These are phyloP conservation scores for Floccularia luteovirens DNA, from an alignment of 768 basidiomycete genomes.

Conservation along the genomic window DNA sequence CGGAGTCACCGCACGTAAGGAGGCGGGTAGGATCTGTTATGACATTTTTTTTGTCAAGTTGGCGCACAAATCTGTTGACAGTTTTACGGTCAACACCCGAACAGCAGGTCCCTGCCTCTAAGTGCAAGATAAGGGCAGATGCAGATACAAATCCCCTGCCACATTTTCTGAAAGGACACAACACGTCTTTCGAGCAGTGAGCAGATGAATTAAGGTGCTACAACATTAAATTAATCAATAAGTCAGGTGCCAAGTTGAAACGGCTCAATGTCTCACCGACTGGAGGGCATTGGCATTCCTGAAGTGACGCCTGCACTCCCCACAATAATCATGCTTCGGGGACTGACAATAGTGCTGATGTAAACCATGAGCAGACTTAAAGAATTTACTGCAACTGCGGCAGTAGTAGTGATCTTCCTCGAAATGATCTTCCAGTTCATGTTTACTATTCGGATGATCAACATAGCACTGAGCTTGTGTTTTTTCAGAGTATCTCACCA, in stretches of 20 bases:
- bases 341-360: constrained; percentile 44
- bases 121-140: constrained; percentile 52
- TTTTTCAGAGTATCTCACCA: constrained; percentile 28
- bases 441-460: constrained; percentile 21
- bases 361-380: constrained; percentile 28
- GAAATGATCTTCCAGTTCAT: constrained; percentile 33
- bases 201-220: constrained; percentile 46
- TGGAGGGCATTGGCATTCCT: constrained; percentile 25
- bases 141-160: constrained; percentile 36
- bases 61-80: constrained; percentile 32
- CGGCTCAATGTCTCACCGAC: constrained; percentile 7
- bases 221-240: constrained; percentile 5
- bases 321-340: constrained; percentile 33
- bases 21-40: constrained; percentile 53
- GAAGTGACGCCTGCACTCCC: constrained; percentile 35
- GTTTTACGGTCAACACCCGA: constrained; percentile 36
- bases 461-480: constrained; percentile 47
- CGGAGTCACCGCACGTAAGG: constrained; percentile 22
- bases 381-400: constrained; percentile 28
- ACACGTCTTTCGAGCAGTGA: constrained; percentile 31
- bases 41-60: constrained; percentile 33
- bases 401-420: constrained; percentile 34
- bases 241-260: neutral
- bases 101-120: constrained; percentile 51
- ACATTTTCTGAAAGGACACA: constrained; percentile 39